Conservation (phyloP, 2,329 filamentous ascomycete genomes). For the Fonsecaea monophora region DNA sequence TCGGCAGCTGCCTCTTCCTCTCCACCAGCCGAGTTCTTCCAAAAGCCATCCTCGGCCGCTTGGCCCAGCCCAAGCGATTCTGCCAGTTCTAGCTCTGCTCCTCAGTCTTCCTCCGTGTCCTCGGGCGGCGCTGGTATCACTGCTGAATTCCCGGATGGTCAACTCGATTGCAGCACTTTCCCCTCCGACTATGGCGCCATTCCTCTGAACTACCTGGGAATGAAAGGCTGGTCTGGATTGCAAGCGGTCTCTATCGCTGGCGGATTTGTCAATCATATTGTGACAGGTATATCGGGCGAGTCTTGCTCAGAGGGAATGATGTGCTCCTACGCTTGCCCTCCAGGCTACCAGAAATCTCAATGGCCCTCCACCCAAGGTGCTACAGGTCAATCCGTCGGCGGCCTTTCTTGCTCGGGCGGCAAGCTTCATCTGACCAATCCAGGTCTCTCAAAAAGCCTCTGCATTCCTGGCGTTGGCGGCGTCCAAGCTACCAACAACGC, state of each 20-base stretch:
- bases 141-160: slow-evolving; percentile 75
- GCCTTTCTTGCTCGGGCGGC: slow-evolving; percentile 75
- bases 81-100: slow-evolving; percentile 41
- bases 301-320: slow-evolving; percentile 69
- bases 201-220: slow-evolving; percentile 69
- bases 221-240: slow-evolving; percentile 80
- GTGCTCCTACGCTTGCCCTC: slow-evolving; percentile 93
- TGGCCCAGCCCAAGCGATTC: slow-evolving; percentile 33
- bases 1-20: slow-evolving; percentile 41
- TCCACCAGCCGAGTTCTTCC: slow-evolving; percentile 58
- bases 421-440: slow-evolving; percentile 79
- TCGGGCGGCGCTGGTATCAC: slow-evolving; percentile 62
- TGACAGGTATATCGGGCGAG: slow-evolving; percentile 66
- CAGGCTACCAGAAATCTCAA: slow-evolving; percentile 89
- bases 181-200: slow-evolving; percentile 82
- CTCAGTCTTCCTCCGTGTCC: slow-evolving; percentile 37
- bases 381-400: slow-evolving; percentile 85
- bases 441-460: slow-evolving; percentile 70
- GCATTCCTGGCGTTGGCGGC: slow-evolving; percentile 72
- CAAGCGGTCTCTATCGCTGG: slow-evolving; percentile 66
- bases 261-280: slow-evolving; percentile 68
- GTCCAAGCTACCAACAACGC: slow-evolving; percentile 80
- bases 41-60: slow-evolving; percentile 48
- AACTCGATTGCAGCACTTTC: slow-evolving; percentile 74
- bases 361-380: slow-evolving; percentile 81